These are phyloP conservation scores for Penicillium pancosmium DNA, from an alignment of 495 filamentous ascomycete genomes.

Conservation along the genomic window DNA sequence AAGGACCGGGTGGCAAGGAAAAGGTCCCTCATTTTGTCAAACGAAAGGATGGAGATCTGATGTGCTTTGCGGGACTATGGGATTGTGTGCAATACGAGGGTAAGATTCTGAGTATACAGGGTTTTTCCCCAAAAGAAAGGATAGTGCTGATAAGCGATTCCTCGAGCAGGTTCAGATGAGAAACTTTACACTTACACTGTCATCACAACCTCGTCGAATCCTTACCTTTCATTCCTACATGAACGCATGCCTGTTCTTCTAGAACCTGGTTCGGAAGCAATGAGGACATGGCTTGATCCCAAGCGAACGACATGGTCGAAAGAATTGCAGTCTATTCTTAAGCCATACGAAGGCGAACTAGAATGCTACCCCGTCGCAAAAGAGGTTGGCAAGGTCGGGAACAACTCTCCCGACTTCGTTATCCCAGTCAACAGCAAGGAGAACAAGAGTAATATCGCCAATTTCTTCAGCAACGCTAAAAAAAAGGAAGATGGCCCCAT, in stretches of 20 bases:
- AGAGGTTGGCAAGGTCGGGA: slow-evolving; percentile 95
- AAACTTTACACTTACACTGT: slow-evolving; percentile 85
- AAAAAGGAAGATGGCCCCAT: slow-evolving; percentile 31
- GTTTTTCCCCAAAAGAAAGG: neutral
- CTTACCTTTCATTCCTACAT: slow-evolving; percentile 81
- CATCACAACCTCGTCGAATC: slow-evolving; percentile 84
- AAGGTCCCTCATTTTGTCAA: slow-evolving; percentile 82
- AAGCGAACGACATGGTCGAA: slow-evolving; percentile 68
- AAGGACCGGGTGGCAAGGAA: slow-evolving; percentile 69
- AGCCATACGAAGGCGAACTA: slow-evolving; percentile 76
- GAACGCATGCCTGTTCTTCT: slow-evolving; percentile 95
- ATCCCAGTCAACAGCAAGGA: slow-evolving; percentile 78
- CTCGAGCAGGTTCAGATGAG: slow-evolving; percentile 52
- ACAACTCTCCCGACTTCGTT: slow-evolving; percentile 81
- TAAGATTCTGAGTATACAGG: slow-evolving; percentile 22
- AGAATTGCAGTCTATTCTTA: slow-evolving; percentile 74
- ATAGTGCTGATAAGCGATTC: slow-evolving; percentile 3
- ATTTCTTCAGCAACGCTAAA: slow-evolving; percentile 76
- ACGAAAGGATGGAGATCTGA: slow-evolving; percentile 77
- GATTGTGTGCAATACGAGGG: slow-evolving; percentile 83
- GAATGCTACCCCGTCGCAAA: slow-evolving; percentile 84
- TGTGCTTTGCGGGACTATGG: slow-evolving; percentile 92
- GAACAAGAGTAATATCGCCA: slow-evolving; percentile 90
- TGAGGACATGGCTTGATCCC: slow-evolving; percentile 82
- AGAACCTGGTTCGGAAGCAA: slow-evolving; percentile 70